phyloP scores from a whole-genome alignment of 768 basidiomycete species.

The Lactarius trivialis region DNA sequence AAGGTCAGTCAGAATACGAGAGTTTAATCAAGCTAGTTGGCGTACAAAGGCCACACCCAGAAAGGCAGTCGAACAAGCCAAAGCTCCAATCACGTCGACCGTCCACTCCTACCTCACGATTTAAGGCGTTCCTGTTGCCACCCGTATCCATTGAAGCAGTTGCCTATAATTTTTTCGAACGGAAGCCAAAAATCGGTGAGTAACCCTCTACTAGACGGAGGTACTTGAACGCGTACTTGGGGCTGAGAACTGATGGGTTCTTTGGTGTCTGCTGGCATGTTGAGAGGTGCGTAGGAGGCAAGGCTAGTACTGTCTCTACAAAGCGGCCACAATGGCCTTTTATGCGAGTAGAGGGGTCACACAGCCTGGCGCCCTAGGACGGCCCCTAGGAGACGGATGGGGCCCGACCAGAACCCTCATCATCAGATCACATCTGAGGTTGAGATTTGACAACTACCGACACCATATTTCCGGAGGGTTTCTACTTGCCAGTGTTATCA shows the following conservation, averaged over 20 bases:
- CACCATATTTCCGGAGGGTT: slow-evolving; percentile 82
- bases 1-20: slow-evolving; percentile 15
- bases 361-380: background rate
- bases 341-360: background rate
- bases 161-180: background rate
- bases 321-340: background rate
- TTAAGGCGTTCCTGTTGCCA: slow-evolving; percentile 24
- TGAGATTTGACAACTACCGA: slow-evolving; percentile 80
- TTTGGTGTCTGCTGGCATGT: background rate
- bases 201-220: background rate
- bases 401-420: too few species aligned
- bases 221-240: background rate
- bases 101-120: slow-evolving; percentile 23
- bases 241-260: background rate
- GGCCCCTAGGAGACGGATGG: too few species aligned
- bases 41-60: slow-evolving; percentile 27
- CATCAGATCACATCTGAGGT: too few species aligned
- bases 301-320: background rate
- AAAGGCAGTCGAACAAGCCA: slow-evolving; percentile 26
- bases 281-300: background rate
- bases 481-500: slow-evolving; percentile 36
- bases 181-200: background rate
- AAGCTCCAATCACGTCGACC: slow-evolving; percentile 34
- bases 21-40: background rate
- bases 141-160: slow-evolving; percentile 3